phyloP scores from a whole-genome alignment of 441 rosid genomes.

The Francoa sonchifolia region DNA sequence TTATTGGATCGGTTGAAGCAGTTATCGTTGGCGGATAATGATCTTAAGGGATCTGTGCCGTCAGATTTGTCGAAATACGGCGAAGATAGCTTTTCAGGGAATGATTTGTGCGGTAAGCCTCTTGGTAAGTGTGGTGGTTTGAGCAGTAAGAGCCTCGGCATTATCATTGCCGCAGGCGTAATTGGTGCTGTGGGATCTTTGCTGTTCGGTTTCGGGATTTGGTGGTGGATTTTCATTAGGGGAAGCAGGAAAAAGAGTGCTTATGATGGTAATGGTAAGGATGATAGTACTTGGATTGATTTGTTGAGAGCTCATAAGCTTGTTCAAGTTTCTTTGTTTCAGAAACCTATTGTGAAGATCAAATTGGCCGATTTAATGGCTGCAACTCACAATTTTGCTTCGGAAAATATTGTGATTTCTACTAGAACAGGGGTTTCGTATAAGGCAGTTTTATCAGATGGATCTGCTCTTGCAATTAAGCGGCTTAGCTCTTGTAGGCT shows the following conservation, averaged over 20 bases:
- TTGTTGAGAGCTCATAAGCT: conserved; percentile 43
- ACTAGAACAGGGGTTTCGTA: conserved; percentile 45
- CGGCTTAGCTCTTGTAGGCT: conserved; percentile 34
- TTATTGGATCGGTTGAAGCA: conserved; percentile 35
- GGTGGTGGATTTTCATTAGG: conserved; percentile 50
- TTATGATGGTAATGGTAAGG: conserved; percentile 26
- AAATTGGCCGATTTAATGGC: conserved; percentile 38
- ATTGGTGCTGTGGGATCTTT: conserved; percentile 41
- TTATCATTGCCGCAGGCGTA: conserved; percentile 40
- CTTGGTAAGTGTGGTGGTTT: conserved; percentile 36
- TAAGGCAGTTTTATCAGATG: conserved; percentile 42
- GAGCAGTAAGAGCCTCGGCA: conserved; percentile 32
- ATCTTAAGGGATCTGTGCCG: conserved; percentile 45
- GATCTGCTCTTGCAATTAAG: conserved; percentile 54
- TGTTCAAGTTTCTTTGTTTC: conserved; percentile 55
- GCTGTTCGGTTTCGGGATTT: conserved; percentile 31
- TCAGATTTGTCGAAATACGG: conserved; percentile 30
- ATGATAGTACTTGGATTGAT: conserved; percentile 45
- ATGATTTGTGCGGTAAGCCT: conserved; percentile 45
- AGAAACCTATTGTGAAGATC: conserved; percentile 52
- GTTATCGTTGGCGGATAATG: conserved; percentile 37
- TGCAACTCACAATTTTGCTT: conserved; percentile 35
- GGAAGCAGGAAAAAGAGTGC: conserved; percentile 23
- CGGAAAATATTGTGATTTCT: conserved; percentile 27
- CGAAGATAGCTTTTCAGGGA: conserved; percentile 28